phyloP scores from a whole-genome alignment of 1,284 basidiomycete genomes.

The Trametes hirsuta region DNA sequence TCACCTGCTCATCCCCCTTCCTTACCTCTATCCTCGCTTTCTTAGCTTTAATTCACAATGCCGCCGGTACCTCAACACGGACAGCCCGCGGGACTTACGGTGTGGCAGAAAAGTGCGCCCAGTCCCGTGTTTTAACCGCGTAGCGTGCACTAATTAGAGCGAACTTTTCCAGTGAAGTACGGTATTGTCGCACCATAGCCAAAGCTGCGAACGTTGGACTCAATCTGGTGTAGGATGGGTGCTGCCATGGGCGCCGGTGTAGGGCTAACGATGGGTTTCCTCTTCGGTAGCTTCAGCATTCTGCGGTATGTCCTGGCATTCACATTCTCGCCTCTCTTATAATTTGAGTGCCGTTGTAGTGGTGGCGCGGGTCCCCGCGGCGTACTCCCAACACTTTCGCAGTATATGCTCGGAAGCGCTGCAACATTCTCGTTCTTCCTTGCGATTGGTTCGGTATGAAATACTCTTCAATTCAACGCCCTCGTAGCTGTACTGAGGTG shows the following conservation, averaged over 20 bases:
- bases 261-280: constrained; percentile 94
- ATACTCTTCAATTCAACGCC: background rate
- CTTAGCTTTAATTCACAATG: constrained; percentile 23
- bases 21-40: background rate
- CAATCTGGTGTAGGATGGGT: constrained; percentile 71
- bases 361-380: constrained; percentile 89
- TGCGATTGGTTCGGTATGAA: constrained; percentile 76
- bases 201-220: constrained; percentile 7
- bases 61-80: constrained; percentile 52
- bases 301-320: constrained; percentile 61
- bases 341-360: constrained; percentile 43
- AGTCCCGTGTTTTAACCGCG: background rate
- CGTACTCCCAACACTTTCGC: constrained; percentile 83
- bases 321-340: background rate
- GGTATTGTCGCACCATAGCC: constrained; percentile 15
- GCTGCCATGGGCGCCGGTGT: constrained; percentile 92
- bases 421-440: constrained; percentile 89
- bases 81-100: constrained; percentile 55
- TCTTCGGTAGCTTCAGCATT: constrained; percentile 91
- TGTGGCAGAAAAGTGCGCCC: constrained; percentile 74
- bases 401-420: constrained; percentile 92
- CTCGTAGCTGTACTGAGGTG: background rate
- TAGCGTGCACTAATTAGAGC: background rate
- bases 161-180: constrained; percentile 36
- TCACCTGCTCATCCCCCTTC: constrained; percentile 1